A percentile compares a stretch with the other conserved stretches of the same genome.
These are phyloP conservation scores for Gaertneriomyces sp. DNA, from an alignment of 192 early-diverging fungal species.

Conservation along the genomic window DNA sequence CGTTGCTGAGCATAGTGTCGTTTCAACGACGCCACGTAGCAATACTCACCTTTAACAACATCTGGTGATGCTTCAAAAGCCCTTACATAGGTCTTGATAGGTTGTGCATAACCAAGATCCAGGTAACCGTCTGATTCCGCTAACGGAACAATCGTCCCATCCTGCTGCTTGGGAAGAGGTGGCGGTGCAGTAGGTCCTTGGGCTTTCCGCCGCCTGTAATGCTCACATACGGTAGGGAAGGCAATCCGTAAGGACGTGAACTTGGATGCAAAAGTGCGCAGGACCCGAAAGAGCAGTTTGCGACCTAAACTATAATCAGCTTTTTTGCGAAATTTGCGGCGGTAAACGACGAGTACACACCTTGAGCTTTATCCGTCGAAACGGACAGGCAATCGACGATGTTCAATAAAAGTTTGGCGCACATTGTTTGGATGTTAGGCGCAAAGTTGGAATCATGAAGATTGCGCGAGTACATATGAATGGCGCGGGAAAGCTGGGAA, in stretches of 20 bases:
- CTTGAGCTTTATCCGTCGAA: constrained; percentile 11
- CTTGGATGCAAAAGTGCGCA: constrained; percentile 81
- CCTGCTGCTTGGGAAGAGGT: constrained; percentile 1
- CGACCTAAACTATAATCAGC: constrained; percentile 27
- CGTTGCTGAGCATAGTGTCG: neutral
- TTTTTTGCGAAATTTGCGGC: too few relatives aligned
- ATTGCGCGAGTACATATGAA: constrained; percentile 89
- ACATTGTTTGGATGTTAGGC: constrained; percentile 94
- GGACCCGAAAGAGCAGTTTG: constrained; percentile 55
- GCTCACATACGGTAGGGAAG: constrained; percentile 59
- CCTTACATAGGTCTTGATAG: constrained; percentile 43
- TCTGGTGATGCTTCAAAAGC: constrained; percentile 58
- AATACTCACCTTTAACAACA: constrained; percentile 64
- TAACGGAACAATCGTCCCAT: neutral
- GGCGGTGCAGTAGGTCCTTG: neutral
- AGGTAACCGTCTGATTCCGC: constrained; percentile 46
- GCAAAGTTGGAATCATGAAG: constrained; percentile 89
- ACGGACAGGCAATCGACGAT: constrained; percentile 66
- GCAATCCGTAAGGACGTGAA: constrained; percentile 65
- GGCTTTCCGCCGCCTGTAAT: constrained; percentile 40
- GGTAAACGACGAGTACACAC: too few relatives aligned
- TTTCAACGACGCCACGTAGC: constrained; percentile 3
- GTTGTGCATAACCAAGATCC: constrained; percentile 56
- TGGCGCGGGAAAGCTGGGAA: constrained; percentile 73
- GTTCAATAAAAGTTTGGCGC: constrained; percentile 87